Conservation (phyloP, 2,329 filamentous ascomycete genomes). For the Xenoacremonium recifei region DNA sequence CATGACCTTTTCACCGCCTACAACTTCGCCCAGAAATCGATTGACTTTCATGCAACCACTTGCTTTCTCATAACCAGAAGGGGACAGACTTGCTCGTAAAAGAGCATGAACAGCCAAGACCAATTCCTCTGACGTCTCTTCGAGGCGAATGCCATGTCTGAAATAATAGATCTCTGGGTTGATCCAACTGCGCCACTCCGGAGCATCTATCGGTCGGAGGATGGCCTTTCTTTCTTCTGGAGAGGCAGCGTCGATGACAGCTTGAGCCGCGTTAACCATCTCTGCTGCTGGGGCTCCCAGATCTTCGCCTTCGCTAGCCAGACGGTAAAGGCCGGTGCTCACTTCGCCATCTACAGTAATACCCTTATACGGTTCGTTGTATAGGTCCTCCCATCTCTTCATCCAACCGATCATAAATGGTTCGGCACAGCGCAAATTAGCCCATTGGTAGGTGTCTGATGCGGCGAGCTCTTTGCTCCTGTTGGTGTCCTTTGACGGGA, state of each 20-base stretch:
- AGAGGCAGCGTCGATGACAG: constrained; percentile 5
- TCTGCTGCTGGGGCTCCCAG: constrained; percentile 4
- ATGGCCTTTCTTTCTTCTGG: constrained; percentile 44
- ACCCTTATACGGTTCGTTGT: constrained; percentile 9
- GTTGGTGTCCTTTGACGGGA: constrained; percentile 5
- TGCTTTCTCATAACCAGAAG: constrained; percentile 69
- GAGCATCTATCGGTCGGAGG: constrained; percentile 61
- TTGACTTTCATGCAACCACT: constrained; percentile 68
- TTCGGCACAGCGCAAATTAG: constrained; percentile 9
- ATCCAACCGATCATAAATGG: constrained; percentile 17
- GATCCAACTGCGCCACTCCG: constrained; percentile 65
- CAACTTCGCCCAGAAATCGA: constrained; percentile 68
- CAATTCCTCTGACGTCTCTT: constrained; percentile 47
- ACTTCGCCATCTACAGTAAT: constrained; percentile 10
- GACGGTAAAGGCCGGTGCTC: constrained; percentile 1
- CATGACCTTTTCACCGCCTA: constrained; percentile 58
- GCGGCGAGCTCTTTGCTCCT: constrained; percentile 11
- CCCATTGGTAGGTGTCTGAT: constrained; percentile 15
- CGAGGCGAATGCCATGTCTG: constrained; percentile 65
- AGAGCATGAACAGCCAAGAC: constrained; percentile 52
- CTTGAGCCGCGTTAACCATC: constrained; percentile 2
- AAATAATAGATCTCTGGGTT: constrained; percentile 71
- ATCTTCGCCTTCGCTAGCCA: constrained; percentile 8
- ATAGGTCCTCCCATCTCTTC: constrained; percentile 11
- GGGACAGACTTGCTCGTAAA: constrained; percentile 58